Percentiles rank a stretch among this genome's conserved stretches.
These are phyloP conservation scores for Clathrospora elynae DNA, from an alignment of 2,329 filamentous ascomycete genomes.

Conservation along the genomic window DNA sequence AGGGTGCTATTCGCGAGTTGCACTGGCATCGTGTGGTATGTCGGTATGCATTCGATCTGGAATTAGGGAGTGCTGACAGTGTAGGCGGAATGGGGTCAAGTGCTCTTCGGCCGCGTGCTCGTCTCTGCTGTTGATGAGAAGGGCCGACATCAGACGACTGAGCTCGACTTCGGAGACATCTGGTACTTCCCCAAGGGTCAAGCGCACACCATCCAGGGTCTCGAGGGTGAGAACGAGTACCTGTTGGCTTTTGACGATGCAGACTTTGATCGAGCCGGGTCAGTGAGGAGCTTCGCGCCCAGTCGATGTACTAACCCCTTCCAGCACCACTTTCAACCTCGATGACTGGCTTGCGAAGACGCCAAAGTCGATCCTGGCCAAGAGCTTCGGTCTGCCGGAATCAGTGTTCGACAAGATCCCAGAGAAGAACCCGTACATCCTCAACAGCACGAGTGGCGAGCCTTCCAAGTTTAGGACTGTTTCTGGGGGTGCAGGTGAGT, in stretches of 20 bases:
- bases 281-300: constrained; percentile 20
- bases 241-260: constrained; percentile 70
- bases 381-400: constrained; percentile 69
- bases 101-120: constrained; percentile 63
- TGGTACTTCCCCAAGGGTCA: constrained; percentile 72
- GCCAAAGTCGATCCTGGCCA: constrained; percentile 66
- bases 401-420: constrained; percentile 66
- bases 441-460: constrained; percentile 55
- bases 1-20: constrained; percentile 69
- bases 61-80: not conserved
- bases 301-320: constrained; percentile 6
- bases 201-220: constrained; percentile 67
- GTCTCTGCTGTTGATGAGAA: constrained; percentile 67
- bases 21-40: constrained; percentile 71
- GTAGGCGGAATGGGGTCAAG: constrained; percentile 69
- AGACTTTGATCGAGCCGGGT: constrained; percentile 68
- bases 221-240: constrained; percentile 70
- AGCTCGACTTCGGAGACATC: constrained; percentile 65
- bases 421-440: constrained; percentile 64
- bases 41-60: constrained; percentile 15
- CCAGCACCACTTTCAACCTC: constrained; percentile 70
- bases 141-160: constrained; percentile 61
- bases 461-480: constrained; percentile 53
- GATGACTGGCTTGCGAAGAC: constrained; percentile 73
- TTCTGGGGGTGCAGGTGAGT: constrained; percentile 54